phyloP scores from a whole-genome alignment of 805 yeast species.

The Schizosaccharomyces osmophilus region DNA sequence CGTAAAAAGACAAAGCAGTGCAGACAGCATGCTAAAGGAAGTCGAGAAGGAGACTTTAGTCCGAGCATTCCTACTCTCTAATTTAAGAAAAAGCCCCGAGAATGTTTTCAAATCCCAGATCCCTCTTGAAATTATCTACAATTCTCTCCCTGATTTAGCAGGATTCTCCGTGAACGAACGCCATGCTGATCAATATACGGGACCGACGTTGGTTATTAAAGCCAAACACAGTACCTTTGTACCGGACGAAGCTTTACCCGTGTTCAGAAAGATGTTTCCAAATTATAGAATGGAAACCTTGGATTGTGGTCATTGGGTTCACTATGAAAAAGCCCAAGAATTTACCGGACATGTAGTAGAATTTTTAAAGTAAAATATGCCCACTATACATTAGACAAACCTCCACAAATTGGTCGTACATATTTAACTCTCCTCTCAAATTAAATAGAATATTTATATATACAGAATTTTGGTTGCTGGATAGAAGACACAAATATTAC shows the following conservation, averaged over 20 bases:
- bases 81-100: slow-evolving; percentile 25
- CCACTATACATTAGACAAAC: too few relatives aligned
- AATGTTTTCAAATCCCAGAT: slow-evolving; percentile 25
- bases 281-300: slow-evolving; percentile 47
- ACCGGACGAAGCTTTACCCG: slow-evolving; percentile 55
- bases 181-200: slow-evolving; percentile 28
- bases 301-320: slow-evolving; percentile 67
- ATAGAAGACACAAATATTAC: too few relatives aligned
- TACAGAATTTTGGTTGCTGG: too few relatives aligned
- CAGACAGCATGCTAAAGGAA: background rate
- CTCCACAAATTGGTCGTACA: too few relatives aligned
- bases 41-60: slow-evolving; percentile 11
- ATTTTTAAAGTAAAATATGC: background rate
- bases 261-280: slow-evolving; percentile 59
- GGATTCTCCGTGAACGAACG: slow-evolving; percentile 48
- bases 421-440: too few relatives aligned
- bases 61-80: slow-evolving; percentile 57
- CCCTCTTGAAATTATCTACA: slow-evolving; percentile 47
- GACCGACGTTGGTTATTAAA: slow-evolving; percentile 56
- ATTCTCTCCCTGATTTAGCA: slow-evolving; percentile 41
- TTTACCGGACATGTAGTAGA: slow-evolving; percentile 24
- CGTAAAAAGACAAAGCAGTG: background rate
- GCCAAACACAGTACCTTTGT: slow-evolving; percentile 57
- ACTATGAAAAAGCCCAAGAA: slow-evolving; percentile 49
- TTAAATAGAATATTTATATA: too few relatives aligned